A percentile compares a stretch with the other conserved stretches of the same genome.
These are phyloP conservation scores for Sporisorium sorghi DNA, from an alignment of 1,284 basidiomycete species.

Conservation along the genomic window DNA sequence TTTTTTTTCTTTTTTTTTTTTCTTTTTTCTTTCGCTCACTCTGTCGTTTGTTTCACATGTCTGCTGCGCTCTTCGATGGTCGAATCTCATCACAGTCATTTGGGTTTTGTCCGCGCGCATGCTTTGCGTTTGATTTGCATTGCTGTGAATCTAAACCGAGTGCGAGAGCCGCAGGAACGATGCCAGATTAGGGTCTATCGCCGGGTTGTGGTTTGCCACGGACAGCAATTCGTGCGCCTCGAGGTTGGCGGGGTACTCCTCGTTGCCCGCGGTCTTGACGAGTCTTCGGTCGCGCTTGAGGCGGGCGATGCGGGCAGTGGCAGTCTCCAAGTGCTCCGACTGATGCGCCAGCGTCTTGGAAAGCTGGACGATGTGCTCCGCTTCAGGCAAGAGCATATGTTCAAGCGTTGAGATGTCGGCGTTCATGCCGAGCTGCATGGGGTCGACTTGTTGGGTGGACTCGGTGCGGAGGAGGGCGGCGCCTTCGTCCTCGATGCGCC, in stretches of 20 bases:
- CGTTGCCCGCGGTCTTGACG: conserved; percentile 16
- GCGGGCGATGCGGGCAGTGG: conserved; percentile 10
- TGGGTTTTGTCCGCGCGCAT: not conserved
- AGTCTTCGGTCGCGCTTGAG: conserved; percentile 34
- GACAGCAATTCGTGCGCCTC: conserved; percentile 23
- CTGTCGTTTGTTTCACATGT: no score
- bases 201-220: conserved; percentile 11
- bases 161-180: conserved; percentile 12
- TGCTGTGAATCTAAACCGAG: not conserved
- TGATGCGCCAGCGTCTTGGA: conserved; percentile 35
- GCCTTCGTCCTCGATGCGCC: conserved; percentile 46
- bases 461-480: conserved; percentile 22
- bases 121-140: not conserved
- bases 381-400: conserved; percentile 45
- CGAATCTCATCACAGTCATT: conserved; percentile 7
- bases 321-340: conserved; percentile 18
- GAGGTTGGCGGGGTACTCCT: conserved; percentile 35
- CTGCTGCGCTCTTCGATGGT: no score
- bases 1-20: not conserved
- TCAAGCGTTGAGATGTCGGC: conserved; percentile 25
- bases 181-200: conserved; percentile 17
- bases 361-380: conserved; percentile 49
- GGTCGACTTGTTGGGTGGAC: not conserved
- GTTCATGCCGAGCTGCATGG: not conserved
- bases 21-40: no score